Evolutionary conservation across 1,284 basidiomycete genomes (phyloP).

Genomic region (Tylopilus sp.): DNA sequence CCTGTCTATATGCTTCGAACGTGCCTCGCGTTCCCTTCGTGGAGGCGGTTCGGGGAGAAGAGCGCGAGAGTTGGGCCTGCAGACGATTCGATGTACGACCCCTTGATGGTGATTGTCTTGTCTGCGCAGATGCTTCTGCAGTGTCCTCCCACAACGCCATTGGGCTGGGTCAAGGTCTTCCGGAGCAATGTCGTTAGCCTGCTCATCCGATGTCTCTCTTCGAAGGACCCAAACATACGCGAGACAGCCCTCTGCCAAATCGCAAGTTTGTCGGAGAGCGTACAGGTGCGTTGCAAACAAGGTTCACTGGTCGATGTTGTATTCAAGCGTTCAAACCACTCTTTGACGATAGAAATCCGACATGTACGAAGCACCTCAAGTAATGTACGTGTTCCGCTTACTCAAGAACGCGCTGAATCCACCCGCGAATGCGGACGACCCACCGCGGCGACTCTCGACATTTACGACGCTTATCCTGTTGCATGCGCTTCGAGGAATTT

Average conservation of each 20-base stretch:
- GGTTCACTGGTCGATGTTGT: neutral
- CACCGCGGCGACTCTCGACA: constrained; percentile 57
- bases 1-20: constrained; percentile 65
- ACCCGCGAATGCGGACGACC: constrained; percentile 39
- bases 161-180: constrained; percentile 80
- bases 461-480: constrained; percentile 73
- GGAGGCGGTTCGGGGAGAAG: constrained; percentile 43
- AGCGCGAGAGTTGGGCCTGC: constrained; percentile 19
- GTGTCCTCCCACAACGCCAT: constrained; percentile 48
- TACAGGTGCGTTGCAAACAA: constrained; percentile 46
- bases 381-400: constrained; percentile 70
- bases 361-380: constrained; percentile 78
- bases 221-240: constrained; percentile 58
- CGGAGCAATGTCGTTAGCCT: constrained; percentile 77
- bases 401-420: constrained; percentile 58
- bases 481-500: constrained; percentile 51
- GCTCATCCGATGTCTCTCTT: constrained; percentile 69
- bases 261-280: constrained; percentile 46
- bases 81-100: constrained; percentile 67
- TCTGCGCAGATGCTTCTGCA: constrained; percentile 60
- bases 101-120: constrained; percentile 70
- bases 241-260: constrained; percentile 53
- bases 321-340: neutral
- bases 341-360: constrained; percentile 46
- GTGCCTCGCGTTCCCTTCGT: constrained; percentile 66